Evolutionary conservation across 768 basidiomycete genomes (phyloP), one percentile per base, ranked within the genome.

Genomic region (Collybia sordida): DNA sequence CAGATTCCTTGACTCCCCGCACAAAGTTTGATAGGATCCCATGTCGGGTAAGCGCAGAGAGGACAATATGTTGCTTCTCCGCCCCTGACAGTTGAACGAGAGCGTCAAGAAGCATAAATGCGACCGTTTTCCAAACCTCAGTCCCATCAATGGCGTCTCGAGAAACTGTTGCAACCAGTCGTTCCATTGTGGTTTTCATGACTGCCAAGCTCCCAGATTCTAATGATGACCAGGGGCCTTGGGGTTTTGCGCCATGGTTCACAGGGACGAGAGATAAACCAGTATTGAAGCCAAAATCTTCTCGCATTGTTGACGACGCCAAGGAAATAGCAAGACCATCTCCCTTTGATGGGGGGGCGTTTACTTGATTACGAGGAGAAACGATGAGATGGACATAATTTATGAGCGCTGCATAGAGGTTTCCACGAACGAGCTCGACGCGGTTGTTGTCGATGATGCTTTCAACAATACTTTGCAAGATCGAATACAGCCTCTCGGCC

Each of bases 81-180:
- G 72, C 66, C 22, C 80, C 80, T 34, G 84, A 89, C 0, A 95
- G 71, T 38, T 88, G 80, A 15, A 88, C 78, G 6, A 95, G 75
- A 0, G 89, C 85, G 58, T 95, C 92, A 37, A 98, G 74, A 2
- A 93, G 73, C 75, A 94, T 88, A 63, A 94, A 98, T 7, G 95
- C 91, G 14, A 98, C 83, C 2, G 94, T 95, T 69, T 92, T 92
- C 96, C 96, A 98, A 2, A 98, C 91, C 66, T 98, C 94, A 15
- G 90, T 85, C 6, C 94, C 95, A 55, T 97, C 94, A 47, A 92
- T 89, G 1, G 93, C 94, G 61, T 98, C 96, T n/a, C 92, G 78
- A 18, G 90, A 83, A 34, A 96, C 74, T 31, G 83, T 76, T 0
- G 82, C 69, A 0, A 93, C 75, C 17, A 98, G 68, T 4, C 87